These are phyloP conservation scores for Penstemon newberryi DNA, from an alignment of 257 asterid genomes.

Conservation along the genomic window DNA sequence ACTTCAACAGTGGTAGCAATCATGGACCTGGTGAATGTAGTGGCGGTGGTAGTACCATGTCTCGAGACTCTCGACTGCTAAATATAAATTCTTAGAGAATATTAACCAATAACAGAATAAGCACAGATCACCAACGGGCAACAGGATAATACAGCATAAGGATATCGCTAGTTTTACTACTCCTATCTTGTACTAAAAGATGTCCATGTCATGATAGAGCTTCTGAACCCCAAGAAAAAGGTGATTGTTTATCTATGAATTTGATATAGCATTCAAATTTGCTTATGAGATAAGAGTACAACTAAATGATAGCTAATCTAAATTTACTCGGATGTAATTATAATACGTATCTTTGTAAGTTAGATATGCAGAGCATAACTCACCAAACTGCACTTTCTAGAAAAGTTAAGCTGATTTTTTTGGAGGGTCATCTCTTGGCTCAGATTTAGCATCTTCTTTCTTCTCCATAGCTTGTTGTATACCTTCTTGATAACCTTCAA, in stretches of 20 bases:
- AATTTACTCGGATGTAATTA: background rate
- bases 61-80: too few species aligned
- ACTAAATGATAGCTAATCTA: background rate
- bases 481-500: conserved; percentile 95
- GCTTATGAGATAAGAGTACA: background rate
- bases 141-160: background rate
- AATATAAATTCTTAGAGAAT: too few species aligned
- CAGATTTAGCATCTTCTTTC: conserved; percentile 46
- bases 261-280: background rate
- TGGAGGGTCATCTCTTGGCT: conserved; percentile 34
- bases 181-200: background rate
- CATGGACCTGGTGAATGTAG: background rate
- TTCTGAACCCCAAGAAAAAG: background rate
- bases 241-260: background rate
- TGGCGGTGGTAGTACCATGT: background rate
- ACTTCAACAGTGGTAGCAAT: too few species aligned
- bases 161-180: background rate
- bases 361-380: conserved; percentile 16
- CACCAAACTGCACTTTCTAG: conserved; percentile 4
- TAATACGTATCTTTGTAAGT: background rate
- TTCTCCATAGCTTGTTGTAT: conserved; percentile 77
- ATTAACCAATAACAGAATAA: too few species aligned
- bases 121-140: background rate
- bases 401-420: conserved; percentile 24
- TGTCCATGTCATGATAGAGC: conserved; percentile 5